Conservation (phyloP, 2,329 filamentous ascomycete genomes). For the Paecilomyces formosus region DNA sequence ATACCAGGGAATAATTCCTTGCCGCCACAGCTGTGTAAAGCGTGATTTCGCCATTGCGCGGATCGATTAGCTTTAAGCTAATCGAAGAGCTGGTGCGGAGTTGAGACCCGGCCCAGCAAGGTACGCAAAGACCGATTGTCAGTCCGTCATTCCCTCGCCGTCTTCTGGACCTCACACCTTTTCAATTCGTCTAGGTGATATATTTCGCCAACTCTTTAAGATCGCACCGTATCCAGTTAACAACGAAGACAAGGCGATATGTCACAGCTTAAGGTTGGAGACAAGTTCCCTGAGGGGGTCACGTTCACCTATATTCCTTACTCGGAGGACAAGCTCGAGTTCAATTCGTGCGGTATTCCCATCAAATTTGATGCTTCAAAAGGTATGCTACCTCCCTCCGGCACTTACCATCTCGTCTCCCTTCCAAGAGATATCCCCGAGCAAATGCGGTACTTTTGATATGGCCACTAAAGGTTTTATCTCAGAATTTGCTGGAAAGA, state of each 20-base stretch:
- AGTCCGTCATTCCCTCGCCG: background rate
- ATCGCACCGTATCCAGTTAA: background rate
- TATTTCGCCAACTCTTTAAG: background rate
- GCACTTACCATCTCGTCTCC: background rate
- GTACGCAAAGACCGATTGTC: background rate
- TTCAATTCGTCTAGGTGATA: background rate
- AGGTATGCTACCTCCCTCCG: conserved; percentile 4
- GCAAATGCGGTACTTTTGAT: background rate
- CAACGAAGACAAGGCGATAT: background rate
- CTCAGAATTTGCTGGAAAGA: conserved; percentile 34
- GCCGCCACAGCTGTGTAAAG: background rate
- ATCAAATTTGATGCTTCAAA: conserved; percentile 72
- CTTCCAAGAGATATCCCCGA: background rate
- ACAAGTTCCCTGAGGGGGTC: background rate
- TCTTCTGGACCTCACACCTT: background rate
- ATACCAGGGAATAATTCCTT: background rate
- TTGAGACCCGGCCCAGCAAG: background rate
- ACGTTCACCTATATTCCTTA: background rate
- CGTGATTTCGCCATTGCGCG: background rate
- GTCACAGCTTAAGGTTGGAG: background rate
- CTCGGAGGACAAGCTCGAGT: conserved; percentile 55
- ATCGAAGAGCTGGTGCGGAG: background rate
- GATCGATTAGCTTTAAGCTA: background rate
- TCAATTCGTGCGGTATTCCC: conserved; percentile 72
- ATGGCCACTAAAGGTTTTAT: background rate